Evolutionary conservation across 2,329 filamentous ascomycete genomes (phyloP).

Genomic region (Talaromyces pinophilus): DNA sequence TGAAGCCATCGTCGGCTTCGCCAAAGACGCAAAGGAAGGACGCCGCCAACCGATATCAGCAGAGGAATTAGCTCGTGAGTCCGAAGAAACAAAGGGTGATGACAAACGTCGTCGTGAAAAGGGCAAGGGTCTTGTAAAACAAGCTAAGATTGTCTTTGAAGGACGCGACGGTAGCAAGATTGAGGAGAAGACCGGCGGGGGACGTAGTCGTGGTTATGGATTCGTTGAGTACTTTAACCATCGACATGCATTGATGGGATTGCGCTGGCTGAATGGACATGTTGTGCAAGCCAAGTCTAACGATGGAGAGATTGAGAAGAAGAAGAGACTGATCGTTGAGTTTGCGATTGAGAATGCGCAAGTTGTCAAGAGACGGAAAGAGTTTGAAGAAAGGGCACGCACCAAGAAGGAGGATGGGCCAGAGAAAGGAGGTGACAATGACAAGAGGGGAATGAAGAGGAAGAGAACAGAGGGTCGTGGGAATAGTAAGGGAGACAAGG

Average conservation of each 20-base stretch:
- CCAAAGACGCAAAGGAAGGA: constrained; percentile 80
- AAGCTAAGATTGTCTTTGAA: constrained; percentile 95
- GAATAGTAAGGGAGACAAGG: constrained; percentile 19
- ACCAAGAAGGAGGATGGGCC: constrained; percentile 24
- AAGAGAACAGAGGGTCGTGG: constrained; percentile 17
- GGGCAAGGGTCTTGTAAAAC: constrained; percentile 83
- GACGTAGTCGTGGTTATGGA: constrained; percentile 87
- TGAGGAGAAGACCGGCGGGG: constrained; percentile 71
- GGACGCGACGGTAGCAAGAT: constrained; percentile 82
- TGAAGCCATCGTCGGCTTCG: constrained; percentile 91
- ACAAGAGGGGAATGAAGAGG: constrained; percentile 42
- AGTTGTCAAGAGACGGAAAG: constrained; percentile 74
- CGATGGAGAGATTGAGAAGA: constrained; percentile 64
- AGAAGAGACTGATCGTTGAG: constrained; percentile 88
- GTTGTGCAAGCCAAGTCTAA: constrained; percentile 47
- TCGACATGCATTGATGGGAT: constrained; percentile 88
- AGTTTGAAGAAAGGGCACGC: constrained; percentile 34
- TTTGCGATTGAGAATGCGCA: constrained; percentile 98
- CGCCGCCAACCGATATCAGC: constrained; percentile 77
- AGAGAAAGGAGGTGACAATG: constrained; percentile 34
- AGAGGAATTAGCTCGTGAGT: constrained; percentile 80
- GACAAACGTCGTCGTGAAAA: constrained; percentile 78
- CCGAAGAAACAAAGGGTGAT: constrained; percentile 75
- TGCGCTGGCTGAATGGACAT: constrained; percentile 89
- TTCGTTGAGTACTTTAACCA: constrained; percentile 97